Percentiles rank a stretch among this genome's conserved stretches.
These are phyloP conservation scores for Leucosporidium creatinivorum DNA, from an alignment of 768 basidiomycete genomes.

Conservation along the genomic window DNA sequence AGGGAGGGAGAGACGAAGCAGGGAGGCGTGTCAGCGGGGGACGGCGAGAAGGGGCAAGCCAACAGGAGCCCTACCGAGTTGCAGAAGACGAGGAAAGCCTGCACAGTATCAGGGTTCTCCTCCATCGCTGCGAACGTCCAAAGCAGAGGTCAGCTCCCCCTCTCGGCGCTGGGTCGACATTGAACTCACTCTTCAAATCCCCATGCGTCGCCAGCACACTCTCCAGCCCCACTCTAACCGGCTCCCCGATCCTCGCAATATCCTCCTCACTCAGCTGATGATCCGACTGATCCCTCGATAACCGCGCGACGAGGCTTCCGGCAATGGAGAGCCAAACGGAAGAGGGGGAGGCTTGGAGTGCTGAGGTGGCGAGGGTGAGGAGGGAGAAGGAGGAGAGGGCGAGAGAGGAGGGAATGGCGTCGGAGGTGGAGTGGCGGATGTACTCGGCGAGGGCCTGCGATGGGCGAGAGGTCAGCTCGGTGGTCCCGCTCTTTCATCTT, in stretches of 20 bases:
- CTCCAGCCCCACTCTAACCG: slow-evolving; percentile 11
- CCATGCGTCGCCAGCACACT: background rate
- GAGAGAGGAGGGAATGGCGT: slow-evolving; percentile 41
- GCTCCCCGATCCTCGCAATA: slow-evolving; percentile 1
- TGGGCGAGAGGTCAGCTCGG: too few relatives aligned
- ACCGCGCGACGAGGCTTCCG: slow-evolving; percentile 39
- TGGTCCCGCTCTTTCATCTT: too few relatives aligned
- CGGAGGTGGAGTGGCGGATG: slow-evolving; percentile 42
- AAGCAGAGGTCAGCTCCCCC: background rate
- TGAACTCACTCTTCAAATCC: too few relatives aligned
- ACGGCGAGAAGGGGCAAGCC: background rate
- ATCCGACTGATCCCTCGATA: slow-evolving; percentile 31
- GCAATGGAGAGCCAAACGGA: slow-evolving; percentile 38
- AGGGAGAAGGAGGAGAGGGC: slow-evolving; percentile 44
- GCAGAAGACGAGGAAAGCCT: slow-evolving; percentile 43
- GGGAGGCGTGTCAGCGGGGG: background rate
- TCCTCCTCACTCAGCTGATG: slow-evolving; percentile 6
- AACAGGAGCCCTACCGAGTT: slow-evolving; percentile 35
- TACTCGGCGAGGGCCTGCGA: slow-evolving; percentile 38
- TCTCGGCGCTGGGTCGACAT: too few relatives aligned
- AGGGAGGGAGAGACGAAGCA: background rate
- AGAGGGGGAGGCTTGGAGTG: slow-evolving; percentile 19
- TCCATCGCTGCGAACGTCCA: slow-evolving; percentile 27
- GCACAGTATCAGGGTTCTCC: slow-evolving; percentile 44
- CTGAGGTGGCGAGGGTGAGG: slow-evolving; percentile 42